phyloP scores from a whole-genome alignment of 73 alveolate genomes.

The Diophrys appendiculata region DNA sequence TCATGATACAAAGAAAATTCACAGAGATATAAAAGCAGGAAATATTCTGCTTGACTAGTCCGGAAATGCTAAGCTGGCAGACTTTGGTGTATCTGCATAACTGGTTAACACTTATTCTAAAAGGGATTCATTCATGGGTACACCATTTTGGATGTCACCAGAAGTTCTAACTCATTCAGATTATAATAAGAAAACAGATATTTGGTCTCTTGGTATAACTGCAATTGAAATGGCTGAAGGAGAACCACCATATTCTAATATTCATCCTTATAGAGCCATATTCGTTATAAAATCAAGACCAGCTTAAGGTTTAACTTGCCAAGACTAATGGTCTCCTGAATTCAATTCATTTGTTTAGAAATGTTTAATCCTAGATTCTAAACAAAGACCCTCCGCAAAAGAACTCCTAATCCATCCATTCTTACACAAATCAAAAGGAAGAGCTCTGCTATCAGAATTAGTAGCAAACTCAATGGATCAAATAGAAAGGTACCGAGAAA shows the following conservation, averaged over 20 bases:
- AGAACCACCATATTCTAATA: slow-evolving; percentile 96
- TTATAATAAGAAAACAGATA: slow-evolving; percentile 93
- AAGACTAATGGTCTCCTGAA: slow-evolving; percentile 89
- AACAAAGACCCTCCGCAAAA: slow-evolving; percentile 93
- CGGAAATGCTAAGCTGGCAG: slow-evolving; percentile 96
- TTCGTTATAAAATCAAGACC: slow-evolving; percentile 86
- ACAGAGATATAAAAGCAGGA: slow-evolving; percentile 99
- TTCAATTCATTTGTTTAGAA: slow-evolving; percentile 88
- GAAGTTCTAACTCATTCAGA: slow-evolving; percentile 83
- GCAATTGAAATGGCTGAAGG: slow-evolving; percentile 98
- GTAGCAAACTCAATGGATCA: slow-evolving; percentile 71
- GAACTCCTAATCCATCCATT: slow-evolving; percentile 90
- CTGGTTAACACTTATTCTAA: slow-evolving; percentile 83
- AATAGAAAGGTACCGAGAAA: slow-evolving; percentile 68
- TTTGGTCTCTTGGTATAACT: slow-evolving; percentile 96
- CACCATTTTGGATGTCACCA: slow-evolving; percentile 98
- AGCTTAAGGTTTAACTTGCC: slow-evolving; percentile 84
- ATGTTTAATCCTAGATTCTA: slow-evolving; percentile 92
- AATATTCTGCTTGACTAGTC: slow-evolving; percentile 89
- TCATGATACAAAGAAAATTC: slow-evolving; percentile 93
- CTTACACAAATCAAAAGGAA: slow-evolving; percentile 62
- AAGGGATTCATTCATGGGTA: slow-evolving; percentile 89
- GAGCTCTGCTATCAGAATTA: slow-evolving; percentile 64
- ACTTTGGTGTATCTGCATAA: slow-evolving; percentile 97
- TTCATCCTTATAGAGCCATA: slow-evolving; percentile 90